Base-by-base conservation (phyloP, 768 basidiomycete genomes). In the Leccinum barrowsii region DNA sequence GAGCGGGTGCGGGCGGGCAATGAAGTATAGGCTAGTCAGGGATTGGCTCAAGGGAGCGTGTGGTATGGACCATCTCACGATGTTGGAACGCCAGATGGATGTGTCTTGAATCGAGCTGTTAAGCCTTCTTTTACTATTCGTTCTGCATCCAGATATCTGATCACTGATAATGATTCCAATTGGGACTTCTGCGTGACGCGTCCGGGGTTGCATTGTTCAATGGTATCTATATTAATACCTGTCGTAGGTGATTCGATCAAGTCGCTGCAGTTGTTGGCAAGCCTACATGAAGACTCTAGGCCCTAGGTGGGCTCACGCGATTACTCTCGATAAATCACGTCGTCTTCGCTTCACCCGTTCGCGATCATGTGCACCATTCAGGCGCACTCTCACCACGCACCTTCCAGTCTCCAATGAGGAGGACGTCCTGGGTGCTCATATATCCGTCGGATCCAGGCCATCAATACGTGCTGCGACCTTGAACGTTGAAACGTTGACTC, bases 1-100 rank as follows among this genome's bases (percentile, higher is more conserved):
- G 0, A 72, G 72, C 3, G 87, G 87, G 7, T 90, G 89, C 60
- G 71, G 71, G 4, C 74, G 73, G 34, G 68, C 65, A 17, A 75
- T 86, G 60, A 87, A 86, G 64, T 91, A 91, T 64, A 78, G 85
- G 34, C 75, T 88, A 5, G 85, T 87, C 21, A 80, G 74, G 55
- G 82, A 89, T 62, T 86, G 81, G 79, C 75, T 78, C 19, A 75
- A 72, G 54, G 87, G 79, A 0, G 79, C 79, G 1, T 91, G 89
- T 67, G 87, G 86, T 15, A 82, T 89, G 68, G 70, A 66, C 1
- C 88, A 90, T 73, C 73, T 90, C 64, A 85, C 83, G 60, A 54
- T 78, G 11, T 67, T 90, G 46, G 83, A 86, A 60, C 59, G 26
- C 28, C 63, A 65, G 52, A 61, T 64, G 55, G 49, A 52, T 5